phyloP scores from a whole-genome alignment of 2,329 filamentous ascomycete genomes.

The Raffaelea albimanens region DNA sequence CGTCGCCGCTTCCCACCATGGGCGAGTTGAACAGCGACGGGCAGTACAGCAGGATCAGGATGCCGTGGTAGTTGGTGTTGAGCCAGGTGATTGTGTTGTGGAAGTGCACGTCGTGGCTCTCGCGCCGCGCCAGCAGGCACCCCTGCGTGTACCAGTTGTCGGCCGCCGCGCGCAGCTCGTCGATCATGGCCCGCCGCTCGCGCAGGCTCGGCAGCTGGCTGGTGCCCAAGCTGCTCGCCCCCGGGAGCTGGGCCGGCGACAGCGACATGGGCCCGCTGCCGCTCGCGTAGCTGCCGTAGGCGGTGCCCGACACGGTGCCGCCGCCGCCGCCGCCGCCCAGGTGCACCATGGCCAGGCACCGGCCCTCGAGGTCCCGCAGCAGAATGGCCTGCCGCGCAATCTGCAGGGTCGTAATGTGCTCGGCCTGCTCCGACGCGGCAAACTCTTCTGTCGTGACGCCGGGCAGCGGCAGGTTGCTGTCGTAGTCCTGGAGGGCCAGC shows the following conservation, averaged over 20 bases:
- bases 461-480: constrained; percentile 29
- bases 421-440: constrained; percentile 25
- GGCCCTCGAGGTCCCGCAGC: constrained; percentile 31
- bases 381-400: constrained; percentile 33
- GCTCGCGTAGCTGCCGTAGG: too few relatives aligned
- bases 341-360: constrained; percentile 26
- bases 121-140: constrained; percentile 30
- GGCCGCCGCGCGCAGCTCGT: constrained; percentile 27
- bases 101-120: constrained; percentile 33
- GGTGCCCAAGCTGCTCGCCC: too few relatives aligned
- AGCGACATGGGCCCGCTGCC: too few relatives aligned
- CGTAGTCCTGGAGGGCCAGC: constrained; percentile 27
- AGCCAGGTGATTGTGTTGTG: constrained; percentile 35
- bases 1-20: constrained; percentile 7
- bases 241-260: too few relatives aligned
- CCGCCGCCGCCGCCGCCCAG: background rate
- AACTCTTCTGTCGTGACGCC: constrained; percentile 34
- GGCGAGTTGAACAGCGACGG: constrained; percentile 30
- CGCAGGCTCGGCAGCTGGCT: constrained; percentile 14
- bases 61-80: constrained; percentile 31
- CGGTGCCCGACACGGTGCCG: background rate
- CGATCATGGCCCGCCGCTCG: constrained; percentile 22
- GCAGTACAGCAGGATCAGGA: constrained; percentile 33
- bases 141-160: constrained; percentile 37
- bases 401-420: constrained; percentile 30